These are phyloP conservation scores for Protomyces inouyei DNA, from an alignment of 1,139 yeast genomes.

Conservation along the genomic window DNA sequence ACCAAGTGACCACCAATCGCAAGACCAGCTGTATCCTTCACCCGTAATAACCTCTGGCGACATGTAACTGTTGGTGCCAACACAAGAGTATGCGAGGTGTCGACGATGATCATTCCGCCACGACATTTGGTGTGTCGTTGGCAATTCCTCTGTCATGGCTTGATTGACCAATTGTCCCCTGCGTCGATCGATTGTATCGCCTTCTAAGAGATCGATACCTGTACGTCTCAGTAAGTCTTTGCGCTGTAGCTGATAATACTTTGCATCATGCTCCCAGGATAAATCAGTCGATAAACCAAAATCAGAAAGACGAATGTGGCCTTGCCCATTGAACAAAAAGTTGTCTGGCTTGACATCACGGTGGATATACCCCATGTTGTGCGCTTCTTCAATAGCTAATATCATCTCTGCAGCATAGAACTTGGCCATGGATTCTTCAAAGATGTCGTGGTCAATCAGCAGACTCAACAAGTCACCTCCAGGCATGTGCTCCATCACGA, in stretches of 20 bases:
- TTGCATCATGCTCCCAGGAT: conserved; percentile 70
- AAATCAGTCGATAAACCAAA: conserved; percentile 52
- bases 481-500: conserved; percentile 94
- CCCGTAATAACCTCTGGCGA: conserved; percentile 94
- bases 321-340: conserved; percentile 71
- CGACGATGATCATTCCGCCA: conserved; percentile 25
- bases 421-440: conserved; percentile 80
- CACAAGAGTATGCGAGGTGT: conserved; percentile 52
- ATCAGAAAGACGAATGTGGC: conserved; percentile 78
- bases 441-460: conserved; percentile 68
- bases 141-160: not conserved
- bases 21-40: conserved; percentile 69
- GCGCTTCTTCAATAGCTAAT: conserved; percentile 74
- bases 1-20: conserved; percentile 99
- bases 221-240: conserved; percentile 20
- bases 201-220: conserved; percentile 24
- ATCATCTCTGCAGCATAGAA: conserved; percentile 81
- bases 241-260: conserved; percentile 25
- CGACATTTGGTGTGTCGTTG: conserved; percentile 15
- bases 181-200: conserved; percentile 26
- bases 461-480: conserved; percentile 86
- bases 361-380: conserved; percentile 77
- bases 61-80: conserved; percentile 93
- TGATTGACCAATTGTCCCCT: conserved; percentile 5
- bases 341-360: conserved; percentile 74